Percentiles rank a stretch among this genome's conserved stretches.
Conservation (phyloP, 192 early-diverging fungal genomes). For the Rhizophagus clarus region DNA sequence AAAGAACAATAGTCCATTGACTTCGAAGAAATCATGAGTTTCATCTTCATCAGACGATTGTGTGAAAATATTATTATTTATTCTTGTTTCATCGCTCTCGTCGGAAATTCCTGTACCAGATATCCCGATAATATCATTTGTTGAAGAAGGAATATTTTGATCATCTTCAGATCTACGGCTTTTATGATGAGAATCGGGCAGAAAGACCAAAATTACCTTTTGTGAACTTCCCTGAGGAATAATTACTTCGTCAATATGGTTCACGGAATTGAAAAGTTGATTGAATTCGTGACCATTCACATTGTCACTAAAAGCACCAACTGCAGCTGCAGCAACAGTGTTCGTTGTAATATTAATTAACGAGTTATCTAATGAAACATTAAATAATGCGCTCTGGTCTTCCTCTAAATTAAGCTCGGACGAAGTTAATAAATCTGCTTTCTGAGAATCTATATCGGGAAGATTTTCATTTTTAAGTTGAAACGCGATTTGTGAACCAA, state of each 20-base stretch:
- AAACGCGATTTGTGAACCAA: conserved; percentile 79
- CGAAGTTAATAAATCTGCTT: conserved; percentile 21
- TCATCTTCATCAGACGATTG: conserved; percentile 55
- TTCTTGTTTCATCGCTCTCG: conserved; percentile 34
- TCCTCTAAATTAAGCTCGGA: background rate
- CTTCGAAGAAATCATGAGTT: conserved; percentile 62
- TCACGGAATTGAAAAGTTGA: conserved; percentile 93
- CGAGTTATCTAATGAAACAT: conserved; percentile 4
- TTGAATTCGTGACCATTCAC: conserved; percentile 72
- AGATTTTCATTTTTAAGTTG: conserved; percentile 87
- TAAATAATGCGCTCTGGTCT: background rate
- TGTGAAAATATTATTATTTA: background rate
- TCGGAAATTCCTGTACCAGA: conserved; percentile 34
- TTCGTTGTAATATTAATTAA: conserved; percentile 57
- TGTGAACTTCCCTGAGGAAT: conserved; percentile 67
- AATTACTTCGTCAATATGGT: conserved; percentile 70
- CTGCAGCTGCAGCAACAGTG: conserved; percentile 63
- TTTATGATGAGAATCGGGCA: conserved; percentile 54
- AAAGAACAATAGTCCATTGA: conserved; percentile 84
- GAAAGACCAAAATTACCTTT: conserved; percentile 79
- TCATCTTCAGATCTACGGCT: conserved; percentile 31
- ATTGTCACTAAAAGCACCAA: conserved; percentile 41
- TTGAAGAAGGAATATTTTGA: conserved; percentile 27
- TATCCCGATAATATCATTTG: background rate
- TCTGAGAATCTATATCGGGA: conserved; percentile 55